Percentiles rank a stretch among this genome's conserved stretches.
Conservation (phyloP, 768 basidiomycete genomes). For the Flagelloscypha sp. region DNA sequence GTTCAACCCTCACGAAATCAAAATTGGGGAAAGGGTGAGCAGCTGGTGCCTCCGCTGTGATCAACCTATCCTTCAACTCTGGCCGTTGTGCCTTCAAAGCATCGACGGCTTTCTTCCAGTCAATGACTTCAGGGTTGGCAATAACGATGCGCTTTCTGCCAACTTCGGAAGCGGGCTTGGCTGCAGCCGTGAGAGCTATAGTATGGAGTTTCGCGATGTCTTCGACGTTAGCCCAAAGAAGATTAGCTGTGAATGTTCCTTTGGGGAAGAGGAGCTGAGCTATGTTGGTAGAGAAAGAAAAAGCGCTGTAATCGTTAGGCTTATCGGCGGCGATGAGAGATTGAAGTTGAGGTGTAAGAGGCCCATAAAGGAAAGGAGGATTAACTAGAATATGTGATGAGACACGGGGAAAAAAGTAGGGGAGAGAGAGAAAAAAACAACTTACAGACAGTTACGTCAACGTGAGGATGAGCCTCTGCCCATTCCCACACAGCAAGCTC, state of each 20-base stretch:
- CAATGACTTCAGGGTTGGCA: conserved; percentile 4
- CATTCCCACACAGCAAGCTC: conserved; percentile 20
- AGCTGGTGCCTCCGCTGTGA: conserved; percentile 2
- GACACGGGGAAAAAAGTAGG: not conserved
- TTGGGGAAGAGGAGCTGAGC: conserved; percentile 21
- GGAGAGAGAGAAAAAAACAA: too few relatives aligned
- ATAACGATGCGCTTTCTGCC: conserved; percentile 8
- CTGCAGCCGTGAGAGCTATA: conserved; percentile 8
- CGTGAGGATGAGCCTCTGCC: conserved; percentile 20
- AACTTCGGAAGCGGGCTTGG: conserved; percentile 3
- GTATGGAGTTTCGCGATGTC: conserved; percentile 14
- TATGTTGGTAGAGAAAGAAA: conserved; percentile 25
- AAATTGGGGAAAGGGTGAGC: not conserved
- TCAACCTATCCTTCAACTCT: conserved; percentile 6
- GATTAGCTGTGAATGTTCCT: conserved; percentile 16
- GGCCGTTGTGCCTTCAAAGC: conserved; percentile 5
- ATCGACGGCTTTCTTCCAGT: conserved; percentile 4
- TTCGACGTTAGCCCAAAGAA: conserved; percentile 18
- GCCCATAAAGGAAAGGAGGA: conserved; percentile 30
- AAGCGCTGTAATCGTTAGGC: conserved; percentile 14
- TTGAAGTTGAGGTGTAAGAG: conserved; percentile 22
- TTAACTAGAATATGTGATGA: conserved; percentile 19
- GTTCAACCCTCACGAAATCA: not conserved
- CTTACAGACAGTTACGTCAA: conserved; percentile 31
- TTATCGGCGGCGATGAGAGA: conserved; percentile 16